Conservation (phyloP, 169 alveolate genomes). For the Eimeria maxima region DNA sequence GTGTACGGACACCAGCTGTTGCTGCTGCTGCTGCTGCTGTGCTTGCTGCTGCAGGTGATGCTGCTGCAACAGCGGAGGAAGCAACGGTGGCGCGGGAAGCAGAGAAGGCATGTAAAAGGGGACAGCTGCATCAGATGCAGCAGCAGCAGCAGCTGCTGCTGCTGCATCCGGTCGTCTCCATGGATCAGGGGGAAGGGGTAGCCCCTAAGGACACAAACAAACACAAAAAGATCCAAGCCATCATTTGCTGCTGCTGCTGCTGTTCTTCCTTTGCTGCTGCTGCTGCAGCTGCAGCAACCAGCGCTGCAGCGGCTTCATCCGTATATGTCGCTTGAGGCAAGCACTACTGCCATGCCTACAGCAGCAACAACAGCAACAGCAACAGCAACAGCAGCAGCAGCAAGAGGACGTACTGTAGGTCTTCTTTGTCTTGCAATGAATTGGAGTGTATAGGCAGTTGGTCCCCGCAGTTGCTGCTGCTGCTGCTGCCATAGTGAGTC, state of each 20-base stretch:
- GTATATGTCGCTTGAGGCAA: background rate
- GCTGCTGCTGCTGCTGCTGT: conserved; percentile 39
- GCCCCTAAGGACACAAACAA: conserved; percentile 31
- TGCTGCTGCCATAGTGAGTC: background rate
- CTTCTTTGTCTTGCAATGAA: conserved; percentile 26
- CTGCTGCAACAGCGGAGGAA: conserved; percentile 41
- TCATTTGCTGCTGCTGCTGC: conserved; percentile 7
- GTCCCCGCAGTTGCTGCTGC: conserved; percentile 5
- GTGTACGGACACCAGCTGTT: conserved; percentile 25
- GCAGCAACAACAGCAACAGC: background rate
- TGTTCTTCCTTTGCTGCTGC: background rate
- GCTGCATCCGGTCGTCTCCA: conserved; percentile 33
- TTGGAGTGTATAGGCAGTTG: conserved; percentile 48
- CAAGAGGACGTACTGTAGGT: background rate
- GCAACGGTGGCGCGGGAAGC: conserved; percentile 46
- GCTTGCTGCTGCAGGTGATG: conserved; percentile 1
- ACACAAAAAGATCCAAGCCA: too few relatives aligned
- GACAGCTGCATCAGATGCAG: background rate
- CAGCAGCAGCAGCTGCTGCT: background rate
- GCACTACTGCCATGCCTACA: background rate
- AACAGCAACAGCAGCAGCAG: conserved; percentile 18
- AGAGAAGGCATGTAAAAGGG: conserved; percentile 39
- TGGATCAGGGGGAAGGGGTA: conserved; percentile 61
- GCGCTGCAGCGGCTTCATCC: background rate
- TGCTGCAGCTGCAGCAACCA: conserved; percentile 1